Conservation (phyloP, 257 asterid genomes). For the Scutellaria barbata region DNA sequence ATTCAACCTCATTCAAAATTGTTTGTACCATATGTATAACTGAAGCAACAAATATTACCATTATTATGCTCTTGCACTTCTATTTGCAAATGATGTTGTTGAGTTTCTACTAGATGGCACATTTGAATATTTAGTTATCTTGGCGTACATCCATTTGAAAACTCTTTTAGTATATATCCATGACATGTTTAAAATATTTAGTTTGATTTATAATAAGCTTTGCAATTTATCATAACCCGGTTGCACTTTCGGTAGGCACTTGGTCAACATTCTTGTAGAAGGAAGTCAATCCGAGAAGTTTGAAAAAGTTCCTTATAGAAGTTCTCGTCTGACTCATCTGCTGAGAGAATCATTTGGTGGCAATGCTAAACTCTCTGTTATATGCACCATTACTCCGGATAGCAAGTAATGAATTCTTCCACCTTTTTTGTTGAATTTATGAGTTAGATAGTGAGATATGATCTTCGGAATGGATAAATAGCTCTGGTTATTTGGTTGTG, state of each 20-base stretch:
- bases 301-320: slow-evolving; percentile 55
- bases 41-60: not conserved
- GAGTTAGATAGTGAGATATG: not conserved
- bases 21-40: not conserved
- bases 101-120: no score
- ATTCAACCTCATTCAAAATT: no score
- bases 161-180: no score
- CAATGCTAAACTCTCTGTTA: slow-evolving; percentile 78
- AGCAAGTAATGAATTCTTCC: slow-evolving; percentile 52
- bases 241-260: slow-evolving; percentile 60
- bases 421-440: not conserved
- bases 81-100: not conserved
- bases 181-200: no score
- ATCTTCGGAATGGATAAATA: not conserved
- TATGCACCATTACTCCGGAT: slow-evolving; percentile 72
- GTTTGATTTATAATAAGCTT: not conserved
- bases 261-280: slow-evolving; percentile 68
- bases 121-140: no score
- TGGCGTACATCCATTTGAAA: no score
- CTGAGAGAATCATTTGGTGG: slow-evolving; percentile 86
- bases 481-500: not conserved
- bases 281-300: slow-evolving; percentile 47
- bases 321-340: slow-evolving; percentile 74
- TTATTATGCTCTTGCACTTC: not conserved
- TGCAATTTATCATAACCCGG: no score